phyloP scores from a whole-genome alignment of 2,329 filamentous ascomycete genomes.

The Aureobasidium pullulans region DNA sequence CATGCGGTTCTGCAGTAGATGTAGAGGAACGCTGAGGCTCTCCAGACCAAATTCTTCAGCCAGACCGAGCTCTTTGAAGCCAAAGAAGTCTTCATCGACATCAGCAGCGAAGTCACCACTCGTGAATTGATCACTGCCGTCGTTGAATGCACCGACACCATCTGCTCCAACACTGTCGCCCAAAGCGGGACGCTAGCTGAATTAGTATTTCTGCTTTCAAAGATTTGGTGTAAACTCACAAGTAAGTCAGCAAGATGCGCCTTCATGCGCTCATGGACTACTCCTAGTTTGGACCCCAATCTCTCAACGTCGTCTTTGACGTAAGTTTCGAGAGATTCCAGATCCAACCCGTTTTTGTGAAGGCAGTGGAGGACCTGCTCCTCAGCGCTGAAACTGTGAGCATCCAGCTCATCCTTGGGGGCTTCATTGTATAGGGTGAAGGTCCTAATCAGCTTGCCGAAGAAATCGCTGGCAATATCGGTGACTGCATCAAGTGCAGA shows the following conservation, averaged over 20 bases:
- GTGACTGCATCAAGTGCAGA: constrained; percentile 87
- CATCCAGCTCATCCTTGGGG: constrained; percentile 50
- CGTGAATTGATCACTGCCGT: constrained; percentile 94
- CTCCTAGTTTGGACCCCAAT: constrained; percentile 66
- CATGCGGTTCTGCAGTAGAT: constrained; percentile 86
- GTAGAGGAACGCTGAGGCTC: constrained; percentile 82
- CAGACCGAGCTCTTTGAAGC: constrained; percentile 89
- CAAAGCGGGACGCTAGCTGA: constrained; percentile 64
- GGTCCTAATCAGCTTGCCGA: constrained; percentile 71
- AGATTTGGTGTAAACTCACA: constrained; percentile 25
- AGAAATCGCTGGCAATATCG: constrained; percentile 83
- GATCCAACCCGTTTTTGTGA: constrained; percentile 72
- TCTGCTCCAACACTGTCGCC: constrained; percentile 67
- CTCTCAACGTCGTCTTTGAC: constrained; percentile 91
- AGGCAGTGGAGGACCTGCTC: constrained; percentile 83
- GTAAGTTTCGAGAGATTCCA: constrained; percentile 76
- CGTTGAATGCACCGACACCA: constrained; percentile 85
- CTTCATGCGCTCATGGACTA: constrained; percentile 93
- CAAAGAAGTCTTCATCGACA: constrained; percentile 97
- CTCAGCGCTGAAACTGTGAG: constrained; percentile 67
- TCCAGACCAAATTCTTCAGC: constrained; percentile 85
- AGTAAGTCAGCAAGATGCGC: constrained; percentile 85
- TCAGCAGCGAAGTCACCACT: constrained; percentile 97
- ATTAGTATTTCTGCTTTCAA: constrained; percentile 3
- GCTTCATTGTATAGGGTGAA: constrained; percentile 77